phyloP scores from a whole-genome alignment of 2,329 filamentous ascomycete species.

The Ascochyta rabiei region DNA sequence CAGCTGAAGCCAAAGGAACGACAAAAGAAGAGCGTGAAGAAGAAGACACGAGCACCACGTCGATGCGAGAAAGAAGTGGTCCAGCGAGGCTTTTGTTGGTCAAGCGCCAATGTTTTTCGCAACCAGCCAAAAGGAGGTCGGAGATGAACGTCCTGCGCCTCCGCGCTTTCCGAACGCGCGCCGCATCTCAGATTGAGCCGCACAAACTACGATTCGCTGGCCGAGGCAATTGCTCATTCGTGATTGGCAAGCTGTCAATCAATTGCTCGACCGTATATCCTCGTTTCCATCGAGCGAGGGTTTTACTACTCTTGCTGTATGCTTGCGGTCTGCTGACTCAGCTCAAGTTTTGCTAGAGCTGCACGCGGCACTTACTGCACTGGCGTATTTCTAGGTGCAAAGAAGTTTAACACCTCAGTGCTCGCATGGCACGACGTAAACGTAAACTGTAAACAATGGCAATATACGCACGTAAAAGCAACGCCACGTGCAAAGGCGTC shows the following conservation, averaged over 20 bases:
- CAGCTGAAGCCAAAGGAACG: constrained; percentile 44
- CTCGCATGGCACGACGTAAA: background rate
- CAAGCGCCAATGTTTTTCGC: constrained; percentile 33
- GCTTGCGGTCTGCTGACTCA: constrained; percentile 17
- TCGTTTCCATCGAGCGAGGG: background rate
- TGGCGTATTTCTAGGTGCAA: background rate
- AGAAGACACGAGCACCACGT: constrained; percentile 31
- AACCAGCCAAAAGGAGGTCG: constrained; percentile 43
- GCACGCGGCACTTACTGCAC: background rate
- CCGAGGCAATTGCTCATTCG: constrained; percentile 25
- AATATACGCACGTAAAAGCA: background rate
- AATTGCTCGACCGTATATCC: background rate
- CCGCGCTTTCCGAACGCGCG: constrained; percentile 35
- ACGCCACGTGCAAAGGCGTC: constrained; percentile 1
- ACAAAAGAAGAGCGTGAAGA: constrained; percentile 41
- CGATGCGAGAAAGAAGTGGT: constrained; percentile 21
- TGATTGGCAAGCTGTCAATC: constrained; percentile 23
- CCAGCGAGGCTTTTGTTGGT: constrained; percentile 29
- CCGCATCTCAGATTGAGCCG: constrained; percentile 21
- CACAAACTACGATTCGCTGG: constrained; percentile 25
- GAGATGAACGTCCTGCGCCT: constrained; percentile 41
- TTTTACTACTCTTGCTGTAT: background rate
- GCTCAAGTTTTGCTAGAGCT: background rate
- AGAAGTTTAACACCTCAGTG: background rate
- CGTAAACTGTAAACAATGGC: background rate